These are phyloP conservation scores for Colletotrichum aenigma DNA, from an alignment of 2,329 filamentous ascomycete genomes.

Conservation along the genomic window DNA sequence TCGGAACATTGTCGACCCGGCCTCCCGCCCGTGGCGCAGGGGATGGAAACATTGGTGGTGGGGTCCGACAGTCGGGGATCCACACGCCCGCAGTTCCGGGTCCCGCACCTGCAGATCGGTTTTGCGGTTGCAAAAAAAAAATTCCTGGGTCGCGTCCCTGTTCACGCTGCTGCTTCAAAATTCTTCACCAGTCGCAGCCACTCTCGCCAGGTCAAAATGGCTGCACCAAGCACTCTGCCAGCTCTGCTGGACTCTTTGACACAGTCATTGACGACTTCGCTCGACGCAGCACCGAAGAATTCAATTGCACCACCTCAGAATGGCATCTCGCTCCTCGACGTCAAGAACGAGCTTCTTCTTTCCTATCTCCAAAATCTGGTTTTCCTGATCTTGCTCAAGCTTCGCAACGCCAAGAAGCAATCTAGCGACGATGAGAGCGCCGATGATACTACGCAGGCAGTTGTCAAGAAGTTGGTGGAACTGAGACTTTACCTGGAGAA, in stretches of 20 bases:
- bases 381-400: conserved; percentile 81
- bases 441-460: conserved; percentile 62
- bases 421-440: conserved; percentile 31
- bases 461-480: conserved; percentile 87
- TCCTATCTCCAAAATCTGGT: conserved; percentile 95
- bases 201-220: conserved; percentile 37
- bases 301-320: conserved; percentile 77
- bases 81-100: background rate
- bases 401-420: conserved; percentile 60
- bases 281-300: conserved; percentile 69
- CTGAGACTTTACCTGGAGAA: conserved; percentile 92
- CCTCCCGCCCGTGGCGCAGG: background rate
- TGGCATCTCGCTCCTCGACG: conserved; percentile 92
- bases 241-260: conserved; percentile 58
- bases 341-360: conserved; percentile 96
- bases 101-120: conserved; percentile 14
- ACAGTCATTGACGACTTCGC: conserved; percentile 64
- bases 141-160: background rate
- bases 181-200: background rate
- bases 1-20: conserved; percentile 5
- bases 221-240: conserved; percentile 53
- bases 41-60: background rate
- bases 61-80: background rate
- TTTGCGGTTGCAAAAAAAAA: conserved; percentile 6
- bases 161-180: background rate